Evolutionary conservation across 495 filamentous ascomycete species (phyloP).

Genomic region (Astrocystis sublimbata): DNA sequence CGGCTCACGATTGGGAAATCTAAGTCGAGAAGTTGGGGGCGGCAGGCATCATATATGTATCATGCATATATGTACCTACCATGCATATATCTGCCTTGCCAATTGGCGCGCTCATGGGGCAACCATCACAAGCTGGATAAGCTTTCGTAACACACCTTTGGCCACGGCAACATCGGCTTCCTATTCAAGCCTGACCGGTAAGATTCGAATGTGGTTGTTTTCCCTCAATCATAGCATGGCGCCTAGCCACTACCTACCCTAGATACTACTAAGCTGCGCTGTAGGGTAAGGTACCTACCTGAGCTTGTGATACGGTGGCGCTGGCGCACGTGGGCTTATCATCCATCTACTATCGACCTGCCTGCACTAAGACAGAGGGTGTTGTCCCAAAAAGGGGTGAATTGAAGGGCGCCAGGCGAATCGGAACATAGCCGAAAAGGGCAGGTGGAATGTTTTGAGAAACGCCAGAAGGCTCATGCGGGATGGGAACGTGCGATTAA

Average conservation of each 20-base stretch:
- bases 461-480: background rate
- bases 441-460: slow-evolving; percentile 9
- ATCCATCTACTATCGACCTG: too few species aligned
- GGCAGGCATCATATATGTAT: slow-evolving; percentile 1
- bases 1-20: background rate
- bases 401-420: background rate
- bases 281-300: too few species aligned
- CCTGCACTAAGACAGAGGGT: too few species aligned
- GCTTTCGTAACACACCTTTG: background rate
- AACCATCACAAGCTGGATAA: too few species aligned
- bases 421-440: slow-evolving; percentile 8
- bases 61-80: background rate
- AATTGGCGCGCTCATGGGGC: too few species aligned
- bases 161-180: background rate
- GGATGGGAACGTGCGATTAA: slow-evolving; percentile 10
- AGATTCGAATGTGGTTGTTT: too few species aligned
- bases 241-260: background rate
- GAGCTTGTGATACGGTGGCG: slow-evolving; percentile 5
- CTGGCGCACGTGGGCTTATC: slow-evolving; percentile 15
- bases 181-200: slow-evolving; percentile 7
- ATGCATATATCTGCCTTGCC: background rate
- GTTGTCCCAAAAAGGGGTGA: too few species aligned
- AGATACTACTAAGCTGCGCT: background rate
- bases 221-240: background rate
- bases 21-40: background rate